These are phyloP conservation scores for Rutidosis leptorrhynchoides DNA, from an alignment of 129 eudicot genomes.

Conservation along the genomic window DNA sequence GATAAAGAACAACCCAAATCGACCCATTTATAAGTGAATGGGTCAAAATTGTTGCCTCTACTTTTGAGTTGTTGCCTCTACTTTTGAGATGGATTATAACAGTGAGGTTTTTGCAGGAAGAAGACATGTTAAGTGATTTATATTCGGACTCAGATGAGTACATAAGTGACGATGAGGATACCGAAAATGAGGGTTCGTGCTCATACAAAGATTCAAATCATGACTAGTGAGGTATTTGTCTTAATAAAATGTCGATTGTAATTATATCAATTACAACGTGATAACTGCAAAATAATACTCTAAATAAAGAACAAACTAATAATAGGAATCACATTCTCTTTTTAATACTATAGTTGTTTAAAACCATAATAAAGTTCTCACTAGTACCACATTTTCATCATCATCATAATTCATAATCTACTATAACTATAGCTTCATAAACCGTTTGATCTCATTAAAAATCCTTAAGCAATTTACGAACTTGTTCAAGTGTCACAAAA, in stretches of 20 bases:
- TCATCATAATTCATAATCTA: too few species aligned
- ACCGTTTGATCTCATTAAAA: conserved; percentile 17
- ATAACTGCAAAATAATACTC: too few species aligned
- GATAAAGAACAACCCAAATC: background rate
- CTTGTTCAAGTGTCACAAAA: conserved; percentile 76
- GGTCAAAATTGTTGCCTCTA: background rate
- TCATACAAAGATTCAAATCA: conserved; percentile 47
- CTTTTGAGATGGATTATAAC: conserved; percentile 5
- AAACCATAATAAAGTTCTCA: background rate
- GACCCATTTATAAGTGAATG: too few species aligned
- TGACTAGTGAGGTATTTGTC: too few species aligned
- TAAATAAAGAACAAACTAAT: too few species aligned
- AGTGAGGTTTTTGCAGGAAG: conserved; percentile 52
- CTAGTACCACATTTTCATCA: background rate
- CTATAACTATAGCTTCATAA: background rate
- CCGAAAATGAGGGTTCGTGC: conserved; percentile 49
- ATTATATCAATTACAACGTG: too few species aligned
- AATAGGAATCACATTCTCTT: background rate
- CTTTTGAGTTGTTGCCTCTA: background rate
- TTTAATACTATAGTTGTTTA: background rate
- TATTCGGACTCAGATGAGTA: conserved; percentile 79
- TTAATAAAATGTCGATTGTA: too few species aligned
- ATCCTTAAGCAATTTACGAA: conserved; percentile 60
- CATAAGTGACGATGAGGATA: conserved; percentile 81
- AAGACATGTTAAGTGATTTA: conserved; percentile 52